Percentiles rank a stretch among this genome's conserved stretches.
Evolutionary conservation across 164 flowering plant species (phyloP).

Genomic region (Chimonanthus praecox): DNA sequence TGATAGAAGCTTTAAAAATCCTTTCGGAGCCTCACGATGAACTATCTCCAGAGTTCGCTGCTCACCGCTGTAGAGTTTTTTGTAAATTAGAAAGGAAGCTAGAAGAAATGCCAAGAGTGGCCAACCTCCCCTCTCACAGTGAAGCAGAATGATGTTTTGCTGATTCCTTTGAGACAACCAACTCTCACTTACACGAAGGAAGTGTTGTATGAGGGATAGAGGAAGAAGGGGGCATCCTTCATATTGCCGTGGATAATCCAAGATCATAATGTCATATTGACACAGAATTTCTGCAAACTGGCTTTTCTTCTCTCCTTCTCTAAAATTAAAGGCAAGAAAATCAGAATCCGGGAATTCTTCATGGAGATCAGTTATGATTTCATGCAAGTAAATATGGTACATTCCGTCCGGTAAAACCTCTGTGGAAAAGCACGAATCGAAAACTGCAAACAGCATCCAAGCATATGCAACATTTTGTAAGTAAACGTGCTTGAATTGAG

Average conservation of each 20-base stretch:
- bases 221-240: conserved; percentile 96
- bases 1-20: conserved; percentile 73
- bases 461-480: neutral
- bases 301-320: conserved; percentile 89
- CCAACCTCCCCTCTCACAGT: conserved; percentile 99
- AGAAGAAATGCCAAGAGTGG: conserved; percentile 84
- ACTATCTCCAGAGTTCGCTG: conserved; percentile 80
- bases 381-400: conserved; percentile 80
- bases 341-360: conserved; percentile 76
- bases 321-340: conserved; percentile 86
- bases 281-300: conserved; percentile 82
- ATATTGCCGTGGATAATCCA: conserved; percentile 94
- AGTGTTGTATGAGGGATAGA: conserved; percentile 78
- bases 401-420: conserved; percentile 80
- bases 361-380: conserved; percentile 71
- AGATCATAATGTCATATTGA: conserved; percentile 74
- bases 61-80: conserved; percentile 77
- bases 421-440: conserved; percentile 94
- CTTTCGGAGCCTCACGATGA: conserved; percentile 95
- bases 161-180: conserved; percentile 75
- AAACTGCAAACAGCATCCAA: conserved; percentile 51
- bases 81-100: conserved; percentile 75
- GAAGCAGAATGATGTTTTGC: conserved; percentile 75
- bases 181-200: conserved; percentile 78
- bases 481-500: neutral